Conservation (phyloP, 2,329 filamentous ascomycete genomes). For the Aureobasidium sp. region DNA sequence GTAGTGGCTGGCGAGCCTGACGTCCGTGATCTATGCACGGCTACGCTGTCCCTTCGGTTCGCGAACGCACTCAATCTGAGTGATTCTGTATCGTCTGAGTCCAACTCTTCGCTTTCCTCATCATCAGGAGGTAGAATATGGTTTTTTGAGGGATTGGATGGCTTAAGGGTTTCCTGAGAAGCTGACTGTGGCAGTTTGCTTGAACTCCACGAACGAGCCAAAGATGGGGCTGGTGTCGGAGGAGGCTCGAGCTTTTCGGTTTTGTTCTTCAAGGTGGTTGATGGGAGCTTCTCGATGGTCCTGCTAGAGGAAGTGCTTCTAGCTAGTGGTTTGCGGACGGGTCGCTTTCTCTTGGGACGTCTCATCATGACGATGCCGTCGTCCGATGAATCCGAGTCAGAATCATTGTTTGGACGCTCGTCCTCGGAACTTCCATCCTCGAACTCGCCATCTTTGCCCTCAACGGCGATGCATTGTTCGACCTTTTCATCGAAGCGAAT, state of each 20-base stretch:
- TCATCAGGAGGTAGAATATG: constrained; percentile 45
- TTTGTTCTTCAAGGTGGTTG: constrained; percentile 78
- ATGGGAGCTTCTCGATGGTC: constrained; percentile 80
- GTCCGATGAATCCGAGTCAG: constrained; percentile 43
- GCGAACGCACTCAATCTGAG: constrained; percentile 31
- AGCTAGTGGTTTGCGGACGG: constrained; percentile 40
- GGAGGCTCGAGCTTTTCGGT: constrained; percentile 64
- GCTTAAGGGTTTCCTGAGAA: constrained; percentile 73
- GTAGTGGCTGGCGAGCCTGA: constrained; percentile 22
- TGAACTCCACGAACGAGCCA: constrained; percentile 32
- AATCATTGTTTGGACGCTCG: constrained; percentile 39
- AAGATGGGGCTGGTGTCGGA: constrained; percentile 26
- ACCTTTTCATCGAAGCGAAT: constrained; percentile 98
- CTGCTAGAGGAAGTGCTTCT: constrained; percentile 57
- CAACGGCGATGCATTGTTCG: constrained; percentile 89
- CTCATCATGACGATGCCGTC: constrained; percentile 80
- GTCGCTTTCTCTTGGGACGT: constrained; percentile 42
- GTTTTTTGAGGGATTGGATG: constrained; percentile 58
- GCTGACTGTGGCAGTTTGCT: constrained; percentile 58
- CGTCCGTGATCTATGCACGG: constrained; percentile 22
- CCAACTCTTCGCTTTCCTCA: constrained; percentile 42
- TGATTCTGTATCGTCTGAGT: constrained; percentile 39
- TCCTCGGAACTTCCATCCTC: constrained; percentile 45
- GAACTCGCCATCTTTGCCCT: constrained; percentile 66
- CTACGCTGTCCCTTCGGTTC: constrained; percentile 26